These are phyloP conservation scores for Pichia sporocuriosa DNA, from an alignment of 805 yeast genomes.

Conservation along the genomic window DNA sequence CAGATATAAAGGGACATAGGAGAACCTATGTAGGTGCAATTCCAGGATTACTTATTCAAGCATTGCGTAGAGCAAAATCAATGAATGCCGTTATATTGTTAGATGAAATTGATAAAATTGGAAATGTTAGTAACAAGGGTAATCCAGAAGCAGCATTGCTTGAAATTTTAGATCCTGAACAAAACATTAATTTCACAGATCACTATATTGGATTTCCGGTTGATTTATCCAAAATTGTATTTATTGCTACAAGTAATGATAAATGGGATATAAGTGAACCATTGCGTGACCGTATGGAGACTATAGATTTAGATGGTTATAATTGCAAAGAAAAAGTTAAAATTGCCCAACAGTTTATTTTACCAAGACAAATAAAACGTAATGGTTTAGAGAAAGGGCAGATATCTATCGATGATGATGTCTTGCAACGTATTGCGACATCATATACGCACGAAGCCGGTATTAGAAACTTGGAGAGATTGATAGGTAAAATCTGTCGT, in stretches of 20 bases:
- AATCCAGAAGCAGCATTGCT: constrained; percentile 87
- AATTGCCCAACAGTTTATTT: constrained; percentile 59
- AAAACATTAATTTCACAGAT: constrained; percentile 67
- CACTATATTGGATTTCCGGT: constrained; percentile 83
- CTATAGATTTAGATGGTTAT: constrained; percentile 72
- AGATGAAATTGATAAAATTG: constrained; percentile 75
- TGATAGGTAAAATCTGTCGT: constrained; percentile 70
- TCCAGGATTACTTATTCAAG: constrained; percentile 80
- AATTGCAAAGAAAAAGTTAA: constrained; percentile 69
- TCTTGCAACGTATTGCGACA: constrained; percentile 55
- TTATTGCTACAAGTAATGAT: constrained; percentile 83
- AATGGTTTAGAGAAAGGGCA: constrained; percentile 51
- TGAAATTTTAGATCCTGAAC: constrained; percentile 89
- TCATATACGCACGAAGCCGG: constrained; percentile 83
- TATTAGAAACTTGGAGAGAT: constrained; percentile 71
- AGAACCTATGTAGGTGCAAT: constrained; percentile 88
- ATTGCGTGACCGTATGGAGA: constrained; percentile 76
- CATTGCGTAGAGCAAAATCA: constrained; percentile 63
- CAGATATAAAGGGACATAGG: constrained; percentile 85
- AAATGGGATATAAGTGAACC: constrained; percentile 67
- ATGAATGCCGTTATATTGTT: constrained; percentile 79
- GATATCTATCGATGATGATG: constrained; percentile 43
- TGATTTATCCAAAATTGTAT: constrained; percentile 73
- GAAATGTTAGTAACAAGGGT: constrained; percentile 37
- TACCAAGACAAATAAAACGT: constrained; percentile 67